phyloP scores from a whole-genome alignment of 2,329 filamentous ascomycete genomes.

The Coniochaeta pulveracea region DNA sequence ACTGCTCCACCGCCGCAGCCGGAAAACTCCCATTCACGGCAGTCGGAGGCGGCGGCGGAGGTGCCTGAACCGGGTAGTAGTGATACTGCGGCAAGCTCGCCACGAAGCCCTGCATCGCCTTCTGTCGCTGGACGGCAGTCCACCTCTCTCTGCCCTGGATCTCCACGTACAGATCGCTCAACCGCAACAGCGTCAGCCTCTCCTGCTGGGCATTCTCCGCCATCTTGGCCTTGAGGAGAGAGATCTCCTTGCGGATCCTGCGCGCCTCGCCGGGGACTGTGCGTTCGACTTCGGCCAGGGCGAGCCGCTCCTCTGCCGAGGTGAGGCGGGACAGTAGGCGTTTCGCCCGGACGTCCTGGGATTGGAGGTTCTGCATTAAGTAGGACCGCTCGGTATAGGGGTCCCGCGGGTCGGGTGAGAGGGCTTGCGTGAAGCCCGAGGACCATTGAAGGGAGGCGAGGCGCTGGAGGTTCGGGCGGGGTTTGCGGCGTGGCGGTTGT shows the following conservation, averaged over 20 bases:
- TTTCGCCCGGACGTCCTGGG: conserved; percentile 2
- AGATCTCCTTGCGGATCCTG: conserved; percentile 26
- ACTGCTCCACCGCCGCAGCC: too few relatives aligned
- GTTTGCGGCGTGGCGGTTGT: background rate
- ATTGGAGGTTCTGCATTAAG: background rate
- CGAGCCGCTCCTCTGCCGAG: conserved; percentile 1
- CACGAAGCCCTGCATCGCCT: conserved; percentile 3
- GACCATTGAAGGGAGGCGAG: background rate
- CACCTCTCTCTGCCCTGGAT: conserved; percentile 31
- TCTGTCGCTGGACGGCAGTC: conserved; percentile 19
- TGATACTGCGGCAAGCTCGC: conserved; percentile 9
- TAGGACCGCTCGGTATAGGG: conserved; percentile 2
- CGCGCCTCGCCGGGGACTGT: conserved; percentile 5
- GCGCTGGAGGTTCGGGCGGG: background rate
- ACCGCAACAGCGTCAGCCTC: conserved; percentile 27
- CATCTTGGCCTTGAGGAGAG: conserved; percentile 29
- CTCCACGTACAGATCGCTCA: conserved; percentile 39
- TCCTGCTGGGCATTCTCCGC: conserved; percentile 34
- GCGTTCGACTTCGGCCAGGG: background rate
- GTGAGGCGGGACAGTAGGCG: background rate
- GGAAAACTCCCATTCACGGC: background rate
- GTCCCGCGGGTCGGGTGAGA: background rate
- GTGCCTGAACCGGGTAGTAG: conserved; percentile 1
- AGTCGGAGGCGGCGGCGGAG: background rate
- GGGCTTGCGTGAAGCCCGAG: background rate